A percentile compares a stretch with the other conserved stretches of the same genome.
Conservation (phyloP, 345 rosid genomes). For the Abelmoschus esculentus region DNA sequence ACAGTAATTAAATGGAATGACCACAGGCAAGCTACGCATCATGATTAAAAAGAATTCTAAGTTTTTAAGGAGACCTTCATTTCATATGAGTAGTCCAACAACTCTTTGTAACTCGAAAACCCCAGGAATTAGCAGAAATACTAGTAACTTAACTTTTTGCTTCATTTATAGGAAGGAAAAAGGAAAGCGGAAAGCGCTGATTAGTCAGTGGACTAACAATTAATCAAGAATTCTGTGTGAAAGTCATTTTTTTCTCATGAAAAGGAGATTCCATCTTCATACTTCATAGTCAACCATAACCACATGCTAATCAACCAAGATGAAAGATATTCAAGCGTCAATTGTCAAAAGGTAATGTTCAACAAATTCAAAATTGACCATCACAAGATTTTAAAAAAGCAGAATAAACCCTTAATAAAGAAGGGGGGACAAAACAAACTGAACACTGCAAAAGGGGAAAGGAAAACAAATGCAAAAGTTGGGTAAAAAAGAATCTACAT, state of each 20-base stretch:
- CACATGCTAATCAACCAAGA: conserved; percentile 8
- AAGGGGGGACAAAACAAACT: not conserved
- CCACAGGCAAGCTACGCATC: not conserved
- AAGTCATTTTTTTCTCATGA: too few species aligned
- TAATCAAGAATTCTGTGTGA: too few species aligned
- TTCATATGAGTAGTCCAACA: not conserved
- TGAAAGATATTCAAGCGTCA: not conserved
- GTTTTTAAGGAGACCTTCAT: not conserved
- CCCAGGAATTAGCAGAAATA: not conserved
- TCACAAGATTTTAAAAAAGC: not conserved
- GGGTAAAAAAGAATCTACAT: conserved; percentile 2
- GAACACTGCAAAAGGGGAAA: not conserved
- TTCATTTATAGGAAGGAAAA: not conserved
- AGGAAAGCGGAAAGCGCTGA: not conserved
- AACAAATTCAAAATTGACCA: conserved; percentile 4
- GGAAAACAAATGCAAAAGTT: conserved; percentile 2
- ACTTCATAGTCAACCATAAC: conserved; percentile 1
- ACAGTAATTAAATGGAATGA: not conserved
- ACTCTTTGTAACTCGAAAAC: not conserved
- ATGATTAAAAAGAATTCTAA: not conserved
- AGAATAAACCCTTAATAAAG: not conserved
- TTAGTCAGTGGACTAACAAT: not conserved
- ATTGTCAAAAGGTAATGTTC: not conserved
- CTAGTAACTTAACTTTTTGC: not conserved
- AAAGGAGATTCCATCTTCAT: not conserved